Percentiles rank a stretch among this genome's conserved stretches.
phyloP scores from a whole-genome alignment of 768 basidiomycete species.

The Collybiopsis confluens region DNA sequence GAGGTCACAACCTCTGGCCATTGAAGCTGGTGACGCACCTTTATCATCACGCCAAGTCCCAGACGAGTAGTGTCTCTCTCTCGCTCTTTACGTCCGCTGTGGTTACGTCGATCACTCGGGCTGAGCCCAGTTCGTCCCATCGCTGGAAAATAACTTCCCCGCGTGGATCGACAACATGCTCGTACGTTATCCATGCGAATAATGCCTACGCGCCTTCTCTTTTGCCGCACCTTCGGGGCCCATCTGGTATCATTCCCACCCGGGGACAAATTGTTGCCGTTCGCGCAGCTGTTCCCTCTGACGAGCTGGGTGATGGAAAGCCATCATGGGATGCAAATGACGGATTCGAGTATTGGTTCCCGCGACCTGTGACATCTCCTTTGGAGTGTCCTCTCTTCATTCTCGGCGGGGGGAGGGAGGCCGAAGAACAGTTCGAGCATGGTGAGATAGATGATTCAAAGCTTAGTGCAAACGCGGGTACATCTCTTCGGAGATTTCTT shows the following conservation, averaged over 20 bases:
- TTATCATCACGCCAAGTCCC: constrained; percentile 38
- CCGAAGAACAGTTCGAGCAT: constrained; percentile 40
- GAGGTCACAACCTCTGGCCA: constrained; percentile 73
- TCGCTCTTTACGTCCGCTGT: constrained; percentile 71
- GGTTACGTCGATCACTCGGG: constrained; percentile 42
- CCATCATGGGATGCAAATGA: constrained; percentile 46
- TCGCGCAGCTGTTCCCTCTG: constrained; percentile 30
- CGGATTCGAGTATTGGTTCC: constrained; percentile 79
- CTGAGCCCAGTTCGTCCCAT: constrained; percentile 15
- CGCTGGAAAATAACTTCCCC: constrained; percentile 59
- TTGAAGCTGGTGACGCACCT: constrained; percentile 75
- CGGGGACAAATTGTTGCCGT: constrained; percentile 63
- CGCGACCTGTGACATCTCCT: constrained; percentile 41
- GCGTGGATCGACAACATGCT: constrained; percentile 57
- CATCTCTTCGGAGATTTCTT: constrained; percentile 53
- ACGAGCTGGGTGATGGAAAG: constrained; percentile 31
- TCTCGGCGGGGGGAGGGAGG: constrained; percentile 64
- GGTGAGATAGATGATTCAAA: constrained; percentile 55
- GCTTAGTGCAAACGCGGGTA: constrained; percentile 43
- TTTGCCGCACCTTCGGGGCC: constrained; percentile 61
- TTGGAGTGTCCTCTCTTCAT: constrained; percentile 53
- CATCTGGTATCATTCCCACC: constrained; percentile 57
- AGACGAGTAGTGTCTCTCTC: not conserved
- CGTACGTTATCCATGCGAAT: constrained; percentile 78
- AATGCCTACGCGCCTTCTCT: constrained; percentile 81